Base-by-base conservation (phyloP, 805 yeast species). In the Cyberlindnera nakhonratchasimensis region DNA sequence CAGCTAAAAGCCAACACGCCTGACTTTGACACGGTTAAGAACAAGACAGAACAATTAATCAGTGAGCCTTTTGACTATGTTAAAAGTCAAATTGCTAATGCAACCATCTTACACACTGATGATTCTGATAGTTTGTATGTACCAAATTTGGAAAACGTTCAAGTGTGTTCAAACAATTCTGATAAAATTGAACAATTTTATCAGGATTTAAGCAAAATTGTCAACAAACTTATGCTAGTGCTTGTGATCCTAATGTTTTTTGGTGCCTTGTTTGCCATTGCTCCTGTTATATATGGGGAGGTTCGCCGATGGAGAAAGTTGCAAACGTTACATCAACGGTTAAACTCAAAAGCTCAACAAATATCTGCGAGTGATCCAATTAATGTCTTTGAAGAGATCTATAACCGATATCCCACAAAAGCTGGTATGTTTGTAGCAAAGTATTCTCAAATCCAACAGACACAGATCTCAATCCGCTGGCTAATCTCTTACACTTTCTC, bases 11-110 rank as follows among this genome's bases (percentile, higher is more conserved):
- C 65, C 1, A 66, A 75, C 2, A 64, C 84, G 1, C 95, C 95
- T 0, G 74, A 77, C 46, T 87, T 87, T 58, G 76, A 74, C 3
- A 70, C 72, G 7, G 80, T 87, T 3, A 74, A 79, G 54, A 75
- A 79, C 45, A 71, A 72, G 17, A 79, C 93, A 0, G 70, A 77
- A 32, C 42, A 57, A 0, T 51, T 80, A 29, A 71, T 91, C 8
- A 63, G 72, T 3, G 55, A 51, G 2, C 96, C 96, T 0, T 86
- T 88, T 54, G 69, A 70, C 1, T 45, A 55, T 11, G 59, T 84
- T 2, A 66, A 71, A 31, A 47, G 57, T 2, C 64, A 70, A 37
- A 56, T 83, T 1, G 59, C 67, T 1, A 60, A 68, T 42, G 43
- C 59, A 0, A 55, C 69, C 2, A 18, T 52, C 7, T 13, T 50